These are phyloP conservation scores for Tetrapyrgos nigripes DNA, from an alignment of 1,284 basidiomycete genomes.

Conservation along the genomic window DNA sequence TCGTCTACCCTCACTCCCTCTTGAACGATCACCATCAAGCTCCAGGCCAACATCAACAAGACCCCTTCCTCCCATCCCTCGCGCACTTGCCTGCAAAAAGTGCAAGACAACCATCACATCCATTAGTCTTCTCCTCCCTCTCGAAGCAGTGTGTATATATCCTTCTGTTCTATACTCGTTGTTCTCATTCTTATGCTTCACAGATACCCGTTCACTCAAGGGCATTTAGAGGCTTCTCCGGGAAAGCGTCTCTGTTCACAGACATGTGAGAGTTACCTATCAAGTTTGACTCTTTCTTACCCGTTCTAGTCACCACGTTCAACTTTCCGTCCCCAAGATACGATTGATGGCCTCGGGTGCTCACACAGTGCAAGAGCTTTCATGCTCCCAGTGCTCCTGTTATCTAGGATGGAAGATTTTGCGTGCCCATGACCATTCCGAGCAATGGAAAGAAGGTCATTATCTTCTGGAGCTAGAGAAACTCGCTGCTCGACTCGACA, in stretches of 20 bases:
- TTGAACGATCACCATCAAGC: constrained; percentile 26
- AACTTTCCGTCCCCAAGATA: constrained; percentile 43
- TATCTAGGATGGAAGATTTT: constrained; percentile 71
- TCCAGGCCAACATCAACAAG: constrained; percentile 31
- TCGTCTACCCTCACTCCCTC: constrained; percentile 38
- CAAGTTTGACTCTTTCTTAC: constrained; percentile 1
- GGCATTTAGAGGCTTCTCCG: constrained; percentile 53
- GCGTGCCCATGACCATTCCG: constrained; percentile 59
- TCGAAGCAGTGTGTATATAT: constrained; percentile 43
- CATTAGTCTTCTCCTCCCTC: constrained; percentile 45
- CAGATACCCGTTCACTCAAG: constrained; percentile 51
- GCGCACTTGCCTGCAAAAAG: constrained; percentile 47
- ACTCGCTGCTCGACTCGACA: constrained; percentile 18
- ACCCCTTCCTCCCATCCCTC: constrained; percentile 48
- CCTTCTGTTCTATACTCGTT: background rate
- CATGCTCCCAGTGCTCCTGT: constrained; percentile 51
- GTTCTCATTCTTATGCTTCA: constrained; percentile 4
- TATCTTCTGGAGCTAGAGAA: constrained; percentile 62
- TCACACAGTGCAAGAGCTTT: constrained; percentile 63
- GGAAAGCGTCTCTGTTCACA: constrained; percentile 55
- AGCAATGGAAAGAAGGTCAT: constrained; percentile 68
- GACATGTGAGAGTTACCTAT: constrained; percentile 48
- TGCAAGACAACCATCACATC: constrained; percentile 52
- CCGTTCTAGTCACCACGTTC: constrained; percentile 46
- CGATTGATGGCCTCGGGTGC: constrained; percentile 69